A percentile compares a stretch with the other conserved stretches of the same genome.
Evolutionary conservation across 257 asterid genomes (phyloP).

Genomic region (Gardenia jasminoides): DNA sequence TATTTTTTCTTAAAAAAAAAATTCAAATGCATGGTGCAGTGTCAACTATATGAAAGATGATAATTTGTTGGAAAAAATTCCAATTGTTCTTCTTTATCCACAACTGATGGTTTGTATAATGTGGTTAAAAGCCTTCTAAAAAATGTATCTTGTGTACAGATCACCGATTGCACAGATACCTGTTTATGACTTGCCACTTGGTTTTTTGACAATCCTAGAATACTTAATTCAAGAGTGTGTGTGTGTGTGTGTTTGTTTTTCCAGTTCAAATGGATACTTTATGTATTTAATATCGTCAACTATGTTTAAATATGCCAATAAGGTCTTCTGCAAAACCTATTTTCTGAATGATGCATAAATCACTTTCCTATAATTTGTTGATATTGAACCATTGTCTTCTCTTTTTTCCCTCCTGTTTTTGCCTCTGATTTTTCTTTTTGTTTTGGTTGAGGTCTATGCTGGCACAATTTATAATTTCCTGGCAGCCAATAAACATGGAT

Average conservation of each 20-base stretch:
- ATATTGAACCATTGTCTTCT: neutral
- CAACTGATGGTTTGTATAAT: neutral
- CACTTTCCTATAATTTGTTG: neutral
- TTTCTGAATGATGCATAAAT: neutral
- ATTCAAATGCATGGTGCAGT: neutral
- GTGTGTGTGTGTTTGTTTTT: no score
- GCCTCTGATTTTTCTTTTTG: neutral
- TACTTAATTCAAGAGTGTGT: neutral
- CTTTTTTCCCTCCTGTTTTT: neutral
- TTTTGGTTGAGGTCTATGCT: conserved; percentile 5
- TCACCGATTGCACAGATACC: neutral
- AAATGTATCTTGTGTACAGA: neutral
- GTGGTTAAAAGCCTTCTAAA: neutral
- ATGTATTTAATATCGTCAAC: neutral
- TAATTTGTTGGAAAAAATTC: neutral
- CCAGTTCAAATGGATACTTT: neutral
- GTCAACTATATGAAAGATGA: neutral
- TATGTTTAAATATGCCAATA: neutral
- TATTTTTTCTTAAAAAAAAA: no score
- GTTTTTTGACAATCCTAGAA: neutral
- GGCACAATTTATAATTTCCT: conserved; percentile 23
- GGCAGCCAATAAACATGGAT: conserved; percentile 65
- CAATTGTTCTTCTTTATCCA: neutral
- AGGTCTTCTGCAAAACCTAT: neutral
- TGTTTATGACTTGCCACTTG: neutral